These are phyloP conservation scores for Penstemon newberryi DNA, from an alignment of 257 asterid species.

Conservation along the genomic window DNA sequence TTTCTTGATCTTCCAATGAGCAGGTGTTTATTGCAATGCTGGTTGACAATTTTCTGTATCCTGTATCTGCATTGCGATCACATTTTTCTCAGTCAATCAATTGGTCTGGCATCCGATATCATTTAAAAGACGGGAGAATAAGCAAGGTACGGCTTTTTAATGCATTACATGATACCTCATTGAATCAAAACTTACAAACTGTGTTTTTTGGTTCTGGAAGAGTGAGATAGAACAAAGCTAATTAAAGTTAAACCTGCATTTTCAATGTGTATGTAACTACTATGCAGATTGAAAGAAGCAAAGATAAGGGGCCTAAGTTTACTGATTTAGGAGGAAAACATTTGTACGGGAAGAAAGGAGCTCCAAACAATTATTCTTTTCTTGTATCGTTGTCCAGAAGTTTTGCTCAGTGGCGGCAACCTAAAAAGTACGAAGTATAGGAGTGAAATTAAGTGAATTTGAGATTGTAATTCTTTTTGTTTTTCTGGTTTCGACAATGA, in stretches of 20 bases:
- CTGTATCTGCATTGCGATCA: slow-evolving; percentile 87
- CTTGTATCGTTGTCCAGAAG: slow-evolving; percentile 63
- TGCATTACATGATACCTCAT: no score
- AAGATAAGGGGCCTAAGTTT: slow-evolving; percentile 82
- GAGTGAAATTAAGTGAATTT: slow-evolving; percentile 15
- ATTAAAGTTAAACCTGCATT: not conserved
- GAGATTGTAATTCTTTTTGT: slow-evolving; percentile 42
- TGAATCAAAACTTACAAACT: not conserved
- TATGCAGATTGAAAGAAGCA: slow-evolving; percentile 89
- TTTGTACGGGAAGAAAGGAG: slow-evolving; percentile 77
- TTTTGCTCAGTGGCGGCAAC: slow-evolving; percentile 66
- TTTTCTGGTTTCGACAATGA: slow-evolving; percentile 29
- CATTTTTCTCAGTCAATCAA: slow-evolving; percentile 89
- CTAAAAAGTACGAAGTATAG: slow-evolving; percentile 76
- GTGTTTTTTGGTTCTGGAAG: no score
- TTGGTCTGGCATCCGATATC: slow-evolving; percentile 97
- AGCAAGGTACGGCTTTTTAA: slow-evolving; percentile 51
- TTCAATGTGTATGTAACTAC: not conserved
- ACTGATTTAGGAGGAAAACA: slow-evolving; percentile 96
- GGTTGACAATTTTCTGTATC: slow-evolving; percentile 91
- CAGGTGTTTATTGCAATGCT: slow-evolving; percentile 95
- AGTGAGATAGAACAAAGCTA: no score
- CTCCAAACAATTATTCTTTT: slow-evolving; percentile 54
- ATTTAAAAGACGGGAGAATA: slow-evolving; percentile 87
- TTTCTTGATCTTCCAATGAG: slow-evolving; percentile 33